These are phyloP conservation scores for Lantana camara DNA, from an alignment of 257 asterid species.

Conservation along the genomic window DNA sequence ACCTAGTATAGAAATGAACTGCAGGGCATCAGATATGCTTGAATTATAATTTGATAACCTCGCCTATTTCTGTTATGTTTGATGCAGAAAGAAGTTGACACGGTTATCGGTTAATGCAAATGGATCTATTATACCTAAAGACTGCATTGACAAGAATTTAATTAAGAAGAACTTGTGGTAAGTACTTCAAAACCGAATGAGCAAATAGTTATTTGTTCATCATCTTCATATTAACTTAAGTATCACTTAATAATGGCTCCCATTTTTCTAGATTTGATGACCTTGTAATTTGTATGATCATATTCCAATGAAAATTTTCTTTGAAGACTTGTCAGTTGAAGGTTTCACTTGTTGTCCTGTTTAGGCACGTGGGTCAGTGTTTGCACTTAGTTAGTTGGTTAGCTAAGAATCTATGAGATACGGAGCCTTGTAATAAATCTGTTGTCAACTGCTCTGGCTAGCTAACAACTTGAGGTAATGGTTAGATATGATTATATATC, in stretches of 20 bases:
- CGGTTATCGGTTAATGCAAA: conserved; percentile 89
- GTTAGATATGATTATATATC: background rate
- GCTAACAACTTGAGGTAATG: background rate
- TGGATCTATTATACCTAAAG: conserved; percentile 77
- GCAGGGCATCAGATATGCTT: conserved; percentile 7
- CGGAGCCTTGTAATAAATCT: background rate
- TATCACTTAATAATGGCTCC: background rate
- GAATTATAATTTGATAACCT: conserved; percentile 5
- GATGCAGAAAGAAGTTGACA: conserved; percentile 72
- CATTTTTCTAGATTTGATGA: background rate
- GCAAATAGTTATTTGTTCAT: conserved; percentile 13
- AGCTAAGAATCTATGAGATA: background rate
- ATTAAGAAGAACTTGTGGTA: conserved; percentile 83
- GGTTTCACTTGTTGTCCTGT: background rate
- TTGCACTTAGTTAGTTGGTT: background rate
- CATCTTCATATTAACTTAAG: conserved; percentile 8
- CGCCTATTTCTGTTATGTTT: conserved; percentile 19
- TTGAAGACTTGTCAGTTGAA: background rate
- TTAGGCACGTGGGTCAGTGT: background rate
- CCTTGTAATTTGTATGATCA: background rate
- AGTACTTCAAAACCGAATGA: conserved; percentile 26
- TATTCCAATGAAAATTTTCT: background rate
- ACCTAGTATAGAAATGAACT: conserved; percentile 13
- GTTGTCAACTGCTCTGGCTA: background rate
- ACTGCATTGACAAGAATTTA: conserved; percentile 66